Conservation (phyloP, 2,329 filamentous ascomycete genomes). For the Aspergillus fischeri region DNA sequence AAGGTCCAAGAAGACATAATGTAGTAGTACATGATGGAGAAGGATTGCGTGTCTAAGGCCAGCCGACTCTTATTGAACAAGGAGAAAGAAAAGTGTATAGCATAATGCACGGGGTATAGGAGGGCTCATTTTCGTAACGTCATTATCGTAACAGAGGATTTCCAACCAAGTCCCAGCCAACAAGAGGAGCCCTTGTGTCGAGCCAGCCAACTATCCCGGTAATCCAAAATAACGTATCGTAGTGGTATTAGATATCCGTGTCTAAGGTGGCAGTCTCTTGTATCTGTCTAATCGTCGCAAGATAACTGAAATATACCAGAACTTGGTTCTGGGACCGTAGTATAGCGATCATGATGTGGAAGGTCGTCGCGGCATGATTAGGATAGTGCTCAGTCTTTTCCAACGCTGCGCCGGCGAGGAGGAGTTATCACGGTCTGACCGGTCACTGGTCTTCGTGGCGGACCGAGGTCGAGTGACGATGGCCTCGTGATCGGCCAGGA, state of each 20-base stretch:
- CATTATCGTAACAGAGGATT: neutral
- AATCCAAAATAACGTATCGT: too few species aligned
- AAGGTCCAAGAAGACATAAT: neutral
- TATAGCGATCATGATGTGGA: neutral
- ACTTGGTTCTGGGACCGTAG: neutral
- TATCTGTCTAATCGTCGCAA: too few species aligned
- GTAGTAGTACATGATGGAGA: neutral
- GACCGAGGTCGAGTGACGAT: constrained; percentile 32
- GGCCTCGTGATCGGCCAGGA: constrained; percentile 39
- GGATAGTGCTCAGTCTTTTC: constrained; percentile 32
- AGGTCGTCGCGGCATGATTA: constrained; percentile 22
- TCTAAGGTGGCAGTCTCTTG: too few species aligned
- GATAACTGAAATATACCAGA: neutral
- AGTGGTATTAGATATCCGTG: too few species aligned
- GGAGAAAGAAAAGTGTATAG: neutral
- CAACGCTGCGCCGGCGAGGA: constrained; percentile 27
- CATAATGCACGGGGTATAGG: neutral
- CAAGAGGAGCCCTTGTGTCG: neutral
- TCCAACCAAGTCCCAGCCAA: neutral
- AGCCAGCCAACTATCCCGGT: neutral
- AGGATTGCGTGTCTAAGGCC: neutral
- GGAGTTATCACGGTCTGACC: constrained; percentile 17
- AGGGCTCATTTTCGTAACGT: neutral
- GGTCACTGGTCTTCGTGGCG: constrained; percentile 30
- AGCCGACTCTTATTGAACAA: neutral